Base-by-base conservation (phyloP, 2,329 filamentous ascomycete genomes). In the Endoconidiophora polonica region DNA sequence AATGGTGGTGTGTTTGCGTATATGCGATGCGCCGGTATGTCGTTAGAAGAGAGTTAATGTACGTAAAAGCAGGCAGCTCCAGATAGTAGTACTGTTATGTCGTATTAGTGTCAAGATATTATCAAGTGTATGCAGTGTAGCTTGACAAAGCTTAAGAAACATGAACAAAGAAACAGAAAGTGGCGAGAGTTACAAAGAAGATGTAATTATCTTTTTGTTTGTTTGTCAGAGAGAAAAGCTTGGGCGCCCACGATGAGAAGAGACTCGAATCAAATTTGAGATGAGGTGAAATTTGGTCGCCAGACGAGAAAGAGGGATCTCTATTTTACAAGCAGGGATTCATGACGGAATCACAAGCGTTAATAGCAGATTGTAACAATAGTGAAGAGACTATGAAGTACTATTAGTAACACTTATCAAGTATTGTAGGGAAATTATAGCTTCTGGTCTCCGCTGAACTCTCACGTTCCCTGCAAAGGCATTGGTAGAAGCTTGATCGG, bases 271-370 rank as follows among this genome's bases (percentile, higher is more conserved):
- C 44, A 40, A 48, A 52, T 52, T 48, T 49, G 22, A 50, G 52
- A 53, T 53, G 52, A 50, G 48, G 50, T 33, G 52, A 53, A 53
- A 53, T 48, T 53, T 39, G 44, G 40, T 46, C 24, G 37, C 36
- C 41, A 49, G 44, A 46, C 52, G 46, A 45, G 47, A 41, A 45
- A 40, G 7, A 33, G 33, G 50, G 38, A 36, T 49, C 48, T 36
- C 48, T 49, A 9, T 33, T 33, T 38, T 45, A 40, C 29, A 49
- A n/a, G 26, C 48, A 49, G 33, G 48, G 41, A 49, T 49, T 23
- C 48, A 49, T 49, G 37, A 29, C 46, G 46, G 24, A 33, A 26
- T 42, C 26, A 33, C 26, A 33, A 33, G 26, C 26, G 6, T 33
- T 33, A 33, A 33, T 6, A 33, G 26, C 26, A 33, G 7, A 33